Base-by-base conservation (phyloP, 106 monocot species). In the Dendrobium nobile region DNA sequence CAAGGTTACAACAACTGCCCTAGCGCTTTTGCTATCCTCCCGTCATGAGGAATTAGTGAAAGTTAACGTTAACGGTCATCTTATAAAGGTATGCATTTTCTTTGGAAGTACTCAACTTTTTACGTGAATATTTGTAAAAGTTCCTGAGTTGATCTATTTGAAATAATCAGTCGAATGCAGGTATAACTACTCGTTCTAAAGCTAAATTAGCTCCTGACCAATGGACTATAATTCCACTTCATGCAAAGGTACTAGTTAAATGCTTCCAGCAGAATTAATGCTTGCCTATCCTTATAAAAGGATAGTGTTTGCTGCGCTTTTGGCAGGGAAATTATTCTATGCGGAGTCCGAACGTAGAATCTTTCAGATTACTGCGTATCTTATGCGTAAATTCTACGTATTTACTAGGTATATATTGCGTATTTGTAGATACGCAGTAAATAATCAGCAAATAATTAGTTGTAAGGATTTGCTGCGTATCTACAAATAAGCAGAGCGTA, bases 171-270 rank as follows among this genome's bases (percentile, higher is more conserved):
- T 88, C 88, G 33, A 68, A 79, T 88, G 75, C 85, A 88, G 99
- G 99, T 73, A 95, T 99, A 79, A 91, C 75, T 9, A 99, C 99
- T 75, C 95, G 99, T 72, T 99, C 99, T 20, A 99, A 91, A 90
- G 84, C 95, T 24, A 93, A 91, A 85, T 51, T 85, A 59, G 82
- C 88, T 65, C 99, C 95, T 19, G 93, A 99, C 3, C 84, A 84
- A 27, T 99, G 93, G 91, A 91, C 99, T 44, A 31, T 86, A 42
- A 77, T 95, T 84, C 90, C 91, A 72, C 91, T 99, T 82, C 91
- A 89, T 83, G 80, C 81, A 28, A 99, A 99, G 99, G 99, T 95
- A 88, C 33, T 9, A 7, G 7, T 74, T 42, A 44, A 43, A 74
- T 44, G 19, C n/a, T 70, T 70, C 11, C 37, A 33, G 70, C 70